phyloP scores from a whole-genome alignment of 257 asterid species.

The Knoxia roxburghii region DNA sequence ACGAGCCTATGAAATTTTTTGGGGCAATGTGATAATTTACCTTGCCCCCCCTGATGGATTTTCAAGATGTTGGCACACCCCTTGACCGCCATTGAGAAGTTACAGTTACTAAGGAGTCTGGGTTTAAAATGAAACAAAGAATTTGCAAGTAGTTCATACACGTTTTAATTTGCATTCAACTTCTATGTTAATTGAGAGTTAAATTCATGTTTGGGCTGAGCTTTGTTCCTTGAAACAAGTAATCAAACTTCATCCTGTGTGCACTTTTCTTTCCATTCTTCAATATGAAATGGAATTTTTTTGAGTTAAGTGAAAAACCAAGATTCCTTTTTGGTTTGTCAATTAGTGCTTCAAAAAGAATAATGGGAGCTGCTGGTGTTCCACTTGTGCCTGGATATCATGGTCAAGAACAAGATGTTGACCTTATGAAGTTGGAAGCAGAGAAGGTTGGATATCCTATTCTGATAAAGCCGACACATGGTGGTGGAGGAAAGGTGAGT shows the following conservation, averaged over 20 bases:
- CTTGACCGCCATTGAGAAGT: background rate
- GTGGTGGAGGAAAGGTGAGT: conserved; percentile 94
- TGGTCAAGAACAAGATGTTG: conserved; percentile 85
- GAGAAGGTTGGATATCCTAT: conserved; percentile 93
- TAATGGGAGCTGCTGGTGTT: conserved; percentile 99
- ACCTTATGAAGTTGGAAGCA: conserved; percentile 85
- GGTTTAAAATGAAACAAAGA: background rate
- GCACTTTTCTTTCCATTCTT: background rate
- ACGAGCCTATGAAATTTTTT: too few relatives aligned
- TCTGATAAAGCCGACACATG: conserved; percentile 96
- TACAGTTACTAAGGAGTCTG: background rate
- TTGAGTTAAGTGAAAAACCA: background rate
- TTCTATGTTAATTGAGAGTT: too few relatives aligned
- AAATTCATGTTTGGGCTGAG: background rate
- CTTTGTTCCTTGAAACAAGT: too few relatives aligned
- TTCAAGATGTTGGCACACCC: background rate
- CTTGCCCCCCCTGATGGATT: too few relatives aligned
- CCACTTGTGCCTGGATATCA: conserved; percentile 99
- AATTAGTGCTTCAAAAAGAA: conserved; percentile 91
- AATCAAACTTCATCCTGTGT: background rate
- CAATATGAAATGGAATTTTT: too few relatives aligned
- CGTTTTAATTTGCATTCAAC: too few relatives aligned
- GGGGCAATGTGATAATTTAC: too few relatives aligned
- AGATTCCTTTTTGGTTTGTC: conserved; percentile 8
- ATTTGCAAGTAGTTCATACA: background rate